Conservation (phyloP, 2,329 filamentous ascomycete genomes). For the Colletotrichum sp. region DNA sequence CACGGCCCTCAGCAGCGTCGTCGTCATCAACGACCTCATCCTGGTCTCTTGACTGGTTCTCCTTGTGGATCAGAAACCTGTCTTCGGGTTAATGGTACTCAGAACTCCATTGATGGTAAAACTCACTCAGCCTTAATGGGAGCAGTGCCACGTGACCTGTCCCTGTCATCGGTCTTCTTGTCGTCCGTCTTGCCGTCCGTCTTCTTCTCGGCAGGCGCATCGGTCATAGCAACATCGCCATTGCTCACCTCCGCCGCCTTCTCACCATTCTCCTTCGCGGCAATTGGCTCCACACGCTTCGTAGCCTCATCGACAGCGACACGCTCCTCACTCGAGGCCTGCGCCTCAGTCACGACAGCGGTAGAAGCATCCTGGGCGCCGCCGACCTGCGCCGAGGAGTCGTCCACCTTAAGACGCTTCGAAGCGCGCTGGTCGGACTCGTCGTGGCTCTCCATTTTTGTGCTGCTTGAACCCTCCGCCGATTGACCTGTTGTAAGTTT, state of each 20-base stretch:
- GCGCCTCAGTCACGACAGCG: background rate
- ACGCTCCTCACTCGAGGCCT: background rate
- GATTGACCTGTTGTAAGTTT: background rate
- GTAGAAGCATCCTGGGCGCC: background rate
- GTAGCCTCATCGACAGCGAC: conserved; percentile 9
- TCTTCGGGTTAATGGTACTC: background rate
- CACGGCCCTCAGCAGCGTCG: conserved; percentile 53
- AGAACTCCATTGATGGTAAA: background rate
- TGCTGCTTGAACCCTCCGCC: background rate
- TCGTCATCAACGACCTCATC: conserved; percentile 51
- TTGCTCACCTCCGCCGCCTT: background rate
- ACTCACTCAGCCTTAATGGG: conserved; percentile 43
- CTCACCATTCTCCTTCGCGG: conserved; percentile 11
- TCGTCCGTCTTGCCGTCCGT: conserved; percentile 16
- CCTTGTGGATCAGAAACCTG: conserved; percentile 36
- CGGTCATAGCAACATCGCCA: conserved; percentile 12
- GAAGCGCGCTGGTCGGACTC: conserved; percentile 24
- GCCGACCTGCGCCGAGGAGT: background rate
- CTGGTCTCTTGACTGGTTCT: conserved; percentile 59
- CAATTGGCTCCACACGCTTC: conserved; percentile 1
- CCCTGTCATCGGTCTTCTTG: conserved; percentile 19
- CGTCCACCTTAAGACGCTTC: conserved; percentile 26
- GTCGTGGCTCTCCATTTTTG: conserved; percentile 14
- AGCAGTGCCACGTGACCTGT: conserved; percentile 30
- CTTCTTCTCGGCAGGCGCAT: background rate